Evolutionary conservation across 768 basidiomycete genomes (phyloP).

Genomic region (Kwoniella dejecticola): DNA sequence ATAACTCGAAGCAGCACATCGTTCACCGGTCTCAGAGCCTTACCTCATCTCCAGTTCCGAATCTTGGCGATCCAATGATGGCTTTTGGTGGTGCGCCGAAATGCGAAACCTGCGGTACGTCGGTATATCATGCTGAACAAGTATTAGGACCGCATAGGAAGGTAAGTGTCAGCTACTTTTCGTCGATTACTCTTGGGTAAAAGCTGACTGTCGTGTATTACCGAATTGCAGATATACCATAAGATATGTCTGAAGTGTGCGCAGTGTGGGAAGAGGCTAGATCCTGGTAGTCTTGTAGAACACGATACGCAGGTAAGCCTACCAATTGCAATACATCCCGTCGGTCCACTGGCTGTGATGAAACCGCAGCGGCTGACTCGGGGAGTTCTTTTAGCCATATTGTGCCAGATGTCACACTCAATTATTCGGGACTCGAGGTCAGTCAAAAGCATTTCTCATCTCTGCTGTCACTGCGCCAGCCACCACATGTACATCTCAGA

Average conservation of each 20-base stretch:
- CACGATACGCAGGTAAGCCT: slow-evolving; percentile 43
- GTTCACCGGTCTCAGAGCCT: too few relatives aligned
- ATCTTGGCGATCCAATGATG: slow-evolving; percentile 12
- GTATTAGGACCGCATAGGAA: slow-evolving; percentile 47
- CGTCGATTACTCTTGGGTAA: background rate
- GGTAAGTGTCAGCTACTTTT: slow-evolving; percentile 26
- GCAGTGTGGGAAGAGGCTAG: slow-evolving; percentile 49
- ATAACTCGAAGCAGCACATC: too few relatives aligned
- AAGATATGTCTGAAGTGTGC: slow-evolving; percentile 51
- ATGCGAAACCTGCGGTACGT: slow-evolving; percentile 39
- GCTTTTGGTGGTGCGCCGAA: slow-evolving; percentile 36
- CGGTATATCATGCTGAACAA: slow-evolving; percentile 52
- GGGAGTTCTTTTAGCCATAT: slow-evolving; percentile 37
- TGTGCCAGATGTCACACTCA: slow-evolving; percentile 49
- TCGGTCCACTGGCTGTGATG: background rate
- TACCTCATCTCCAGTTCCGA: too few relatives aligned
- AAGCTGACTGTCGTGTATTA: too few relatives aligned
- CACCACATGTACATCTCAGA: background rate
- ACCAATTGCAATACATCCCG: too few relatives aligned
- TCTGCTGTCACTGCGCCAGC: background rate
- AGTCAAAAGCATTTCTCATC: too few relatives aligned
- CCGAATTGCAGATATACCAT: slow-evolving; percentile 37
- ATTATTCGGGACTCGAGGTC: slow-evolving; percentile 46
- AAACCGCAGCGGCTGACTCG: background rate
- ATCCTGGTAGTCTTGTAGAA: slow-evolving; percentile 47